A percentile compares a stretch with the other conserved stretches of the same genome.
Conservation (phyloP, 148 eudicot genomes). For the Amaranthus palmeri region DNA sequence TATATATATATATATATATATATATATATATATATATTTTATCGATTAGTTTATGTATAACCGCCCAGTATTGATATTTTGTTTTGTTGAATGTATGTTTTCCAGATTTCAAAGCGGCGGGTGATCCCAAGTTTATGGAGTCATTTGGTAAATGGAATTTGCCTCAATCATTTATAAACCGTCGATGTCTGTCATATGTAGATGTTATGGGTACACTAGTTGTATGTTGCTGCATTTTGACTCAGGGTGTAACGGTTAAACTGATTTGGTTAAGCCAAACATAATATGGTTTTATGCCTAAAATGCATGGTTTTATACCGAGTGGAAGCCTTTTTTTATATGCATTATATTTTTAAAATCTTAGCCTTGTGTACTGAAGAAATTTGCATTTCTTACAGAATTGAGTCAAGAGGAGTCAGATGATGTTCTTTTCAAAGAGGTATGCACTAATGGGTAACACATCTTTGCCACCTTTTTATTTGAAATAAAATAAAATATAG, state of each 20-base stretch:
- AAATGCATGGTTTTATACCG: not conserved
- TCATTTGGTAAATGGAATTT: conserved; percentile 68
- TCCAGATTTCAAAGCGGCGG: conserved; percentile 66
- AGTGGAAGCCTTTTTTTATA: not conserved
- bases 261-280: not conserved
- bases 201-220: not conserved
- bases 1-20: no score
- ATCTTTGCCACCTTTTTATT: not conserved
- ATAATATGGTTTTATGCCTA: not conserved
- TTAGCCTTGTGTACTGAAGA: not conserved
- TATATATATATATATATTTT: no score
- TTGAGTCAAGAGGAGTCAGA: conserved; percentile 76
- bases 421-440: conserved; percentile 95
- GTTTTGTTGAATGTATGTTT: conserved; percentile 11
- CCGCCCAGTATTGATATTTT: not conserved
- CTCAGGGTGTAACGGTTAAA: not conserved
- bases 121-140: conserved; percentile 68
- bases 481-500: not conserved
- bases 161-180: not conserved
- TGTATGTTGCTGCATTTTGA: not conserved
- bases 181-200: conserved; percentile 4
- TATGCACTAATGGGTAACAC: conserved; percentile 19
- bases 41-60: not conserved
- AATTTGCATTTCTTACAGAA: conserved; percentile 44
- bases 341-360: not conserved